Conservation (phyloP, 257 asterid species). For the Ballota nigra region DNA sequence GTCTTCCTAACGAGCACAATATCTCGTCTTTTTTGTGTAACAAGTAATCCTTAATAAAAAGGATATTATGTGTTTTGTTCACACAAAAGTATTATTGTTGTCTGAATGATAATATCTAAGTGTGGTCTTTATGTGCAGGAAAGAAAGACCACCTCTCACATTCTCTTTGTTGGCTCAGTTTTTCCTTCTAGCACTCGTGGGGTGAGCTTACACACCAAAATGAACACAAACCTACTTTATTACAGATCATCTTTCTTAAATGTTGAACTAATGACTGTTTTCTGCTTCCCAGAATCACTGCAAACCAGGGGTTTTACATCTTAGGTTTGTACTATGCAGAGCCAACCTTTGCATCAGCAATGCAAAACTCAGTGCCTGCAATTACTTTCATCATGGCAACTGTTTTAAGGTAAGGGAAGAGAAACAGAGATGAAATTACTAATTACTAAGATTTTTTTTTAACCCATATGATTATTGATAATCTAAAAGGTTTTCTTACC, state of each 20-base stretch:
- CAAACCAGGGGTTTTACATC: slow-evolving; percentile 83
- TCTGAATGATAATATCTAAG: not conserved
- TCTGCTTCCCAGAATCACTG: slow-evolving; percentile 54
- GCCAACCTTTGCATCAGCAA: slow-evolving; percentile 87
- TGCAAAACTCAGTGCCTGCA: slow-evolving; percentile 91
- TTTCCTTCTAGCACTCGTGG: slow-evolving; percentile 71
- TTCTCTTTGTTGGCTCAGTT: slow-evolving; percentile 71
- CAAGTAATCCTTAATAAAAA: not conserved
- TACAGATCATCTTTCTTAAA: not conserved
- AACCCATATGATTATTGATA: too few relatives aligned
- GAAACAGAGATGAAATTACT: not conserved
- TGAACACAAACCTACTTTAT: not conserved
- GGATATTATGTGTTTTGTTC: not conserved
- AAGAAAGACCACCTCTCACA: slow-evolving; percentile 82
- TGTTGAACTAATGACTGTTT: not conserved
- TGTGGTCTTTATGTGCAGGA: slow-evolving; percentile 37
- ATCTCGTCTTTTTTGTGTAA: not conserved
- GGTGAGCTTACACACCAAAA: slow-evolving; percentile 37
- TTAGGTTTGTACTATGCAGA: slow-evolving; percentile 77
- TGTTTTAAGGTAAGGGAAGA: slow-evolving; percentile 42
- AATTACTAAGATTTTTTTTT: too few relatives aligned
- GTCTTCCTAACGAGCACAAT: not conserved
- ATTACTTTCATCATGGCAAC: slow-evolving; percentile 65
- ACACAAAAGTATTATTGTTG: not conserved
- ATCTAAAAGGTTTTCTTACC: too few relatives aligned